Evolutionary conservation across 2,329 filamentous ascomycete species (phyloP).

Genomic region (Monosporascus sp.): DNA sequence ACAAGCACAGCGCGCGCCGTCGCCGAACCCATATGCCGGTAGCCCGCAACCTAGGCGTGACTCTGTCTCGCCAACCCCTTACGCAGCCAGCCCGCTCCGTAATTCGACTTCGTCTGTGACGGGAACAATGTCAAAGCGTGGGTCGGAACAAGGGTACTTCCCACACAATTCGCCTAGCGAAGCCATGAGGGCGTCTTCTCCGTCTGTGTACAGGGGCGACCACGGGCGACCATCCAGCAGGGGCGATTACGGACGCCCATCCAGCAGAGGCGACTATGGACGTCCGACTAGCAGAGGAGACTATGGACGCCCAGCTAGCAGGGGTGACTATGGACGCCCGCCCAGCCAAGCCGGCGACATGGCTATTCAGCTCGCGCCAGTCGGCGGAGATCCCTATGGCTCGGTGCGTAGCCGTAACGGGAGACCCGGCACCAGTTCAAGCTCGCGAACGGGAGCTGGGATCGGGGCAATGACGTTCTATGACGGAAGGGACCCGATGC

Average conservation of each 20-base stretch:
- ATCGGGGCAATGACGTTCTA: conserved; percentile 49
- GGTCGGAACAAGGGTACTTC: conserved; percentile 46
- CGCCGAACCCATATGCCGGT: conserved; percentile 2
- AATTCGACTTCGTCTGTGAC: conserved; percentile 30
- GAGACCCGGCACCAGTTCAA: conserved; percentile 41
- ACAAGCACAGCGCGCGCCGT: conserved; percentile 23
- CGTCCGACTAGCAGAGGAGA: conserved; percentile 41
- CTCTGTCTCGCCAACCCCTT: conserved; percentile 61
- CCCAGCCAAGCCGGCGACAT: conserved; percentile 49
- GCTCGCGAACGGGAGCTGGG: conserved; percentile 29
- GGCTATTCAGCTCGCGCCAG: conserved; percentile 63
- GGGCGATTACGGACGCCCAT: conserved; percentile 37
- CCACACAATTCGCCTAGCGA: conserved; percentile 47
- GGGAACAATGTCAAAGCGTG: conserved; percentile 37
- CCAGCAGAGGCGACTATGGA: conserved; percentile 33
- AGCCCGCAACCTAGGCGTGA: conserved; percentile 24
- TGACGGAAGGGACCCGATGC: conserved; percentile 40
- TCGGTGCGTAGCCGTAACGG: conserved; percentile 39
- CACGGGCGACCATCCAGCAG: background rate
- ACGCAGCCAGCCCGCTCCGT: conserved; percentile 34
- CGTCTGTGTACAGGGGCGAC: conserved; percentile 36
- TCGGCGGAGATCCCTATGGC: conserved; percentile 53
- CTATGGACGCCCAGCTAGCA: background rate
- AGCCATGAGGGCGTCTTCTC: conserved; percentile 41
- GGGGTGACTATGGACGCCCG: conserved; percentile 40